A percentile compares a stretch with the other conserved stretches of the same genome.
Conservation (phyloP, 768 basidiomycete species). For the Termitomyces sp. region DNA sequence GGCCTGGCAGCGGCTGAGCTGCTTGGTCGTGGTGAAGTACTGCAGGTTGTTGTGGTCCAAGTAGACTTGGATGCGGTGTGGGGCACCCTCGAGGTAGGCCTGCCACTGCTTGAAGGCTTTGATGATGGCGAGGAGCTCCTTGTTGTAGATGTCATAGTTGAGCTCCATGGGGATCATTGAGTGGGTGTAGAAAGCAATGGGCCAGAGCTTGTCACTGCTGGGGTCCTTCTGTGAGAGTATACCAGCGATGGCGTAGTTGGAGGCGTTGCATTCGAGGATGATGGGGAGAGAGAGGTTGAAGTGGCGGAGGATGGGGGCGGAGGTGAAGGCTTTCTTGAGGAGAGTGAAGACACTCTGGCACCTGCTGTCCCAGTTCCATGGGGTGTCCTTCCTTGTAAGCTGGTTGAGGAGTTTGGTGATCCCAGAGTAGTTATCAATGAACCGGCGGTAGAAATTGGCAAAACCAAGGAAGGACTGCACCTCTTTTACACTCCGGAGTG, state of each 20-base stretch:
- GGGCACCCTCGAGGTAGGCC: background rate
- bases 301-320: background rate
- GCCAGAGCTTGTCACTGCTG: background rate
- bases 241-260: background rate
- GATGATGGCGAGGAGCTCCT: background rate
- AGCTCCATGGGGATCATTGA: background rate
- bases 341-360: background rate
- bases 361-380: background rate
- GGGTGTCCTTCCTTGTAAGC: background rate
- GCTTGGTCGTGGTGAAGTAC: too few species aligned
- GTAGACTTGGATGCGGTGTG: background rate
- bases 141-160: background rate
- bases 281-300: background rate
- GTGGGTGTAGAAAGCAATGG: background rate
- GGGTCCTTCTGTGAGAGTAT: background rate
- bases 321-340: background rate
- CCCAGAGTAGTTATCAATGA: background rate
- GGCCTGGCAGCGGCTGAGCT: too few species aligned
- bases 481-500: background rate
- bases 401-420: background rate
- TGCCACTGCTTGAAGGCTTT: background rate
- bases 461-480: too few species aligned
- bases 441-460: background rate
- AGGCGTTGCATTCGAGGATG: background rate
- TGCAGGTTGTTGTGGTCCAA: too few species aligned